A percentile compares a stretch with the other conserved stretches of the same genome.
phyloP scores from a whole-genome alignment of 768 basidiomycete species.

The Suillus paluster region DNA sequence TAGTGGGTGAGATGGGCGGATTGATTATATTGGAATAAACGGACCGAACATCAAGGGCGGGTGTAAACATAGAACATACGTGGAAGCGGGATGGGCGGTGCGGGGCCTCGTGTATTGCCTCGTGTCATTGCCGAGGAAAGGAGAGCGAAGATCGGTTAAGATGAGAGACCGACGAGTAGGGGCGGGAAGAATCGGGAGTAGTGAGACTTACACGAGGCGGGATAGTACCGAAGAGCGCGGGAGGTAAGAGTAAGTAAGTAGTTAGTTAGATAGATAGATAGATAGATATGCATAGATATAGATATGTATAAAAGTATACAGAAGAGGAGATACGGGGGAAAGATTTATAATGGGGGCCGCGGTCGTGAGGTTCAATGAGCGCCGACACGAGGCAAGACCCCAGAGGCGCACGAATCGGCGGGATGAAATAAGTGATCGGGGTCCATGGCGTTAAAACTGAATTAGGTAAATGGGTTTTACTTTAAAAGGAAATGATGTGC shows the following conservation, averaged over 20 bases:
- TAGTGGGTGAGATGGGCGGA: not conserved
- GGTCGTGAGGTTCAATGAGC: conserved; percentile 17
- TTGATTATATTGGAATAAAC: not conserved
- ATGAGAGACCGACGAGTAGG: conserved; percentile 1
- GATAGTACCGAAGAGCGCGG: conserved; percentile 7
- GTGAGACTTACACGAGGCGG: conserved; percentile 4
- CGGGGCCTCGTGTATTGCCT: conserved; percentile 4
- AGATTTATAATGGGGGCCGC: conserved; percentile 1
- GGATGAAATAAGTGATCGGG: conserved; percentile 22
- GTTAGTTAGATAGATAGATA: too few relatives aligned
- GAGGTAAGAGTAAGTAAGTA: not conserved
- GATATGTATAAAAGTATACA: too few relatives aligned
- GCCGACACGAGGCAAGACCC: conserved; percentile 39
- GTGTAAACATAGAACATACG: conserved; percentile 8
- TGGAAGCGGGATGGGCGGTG: conserved; percentile 6
- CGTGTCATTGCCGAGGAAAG: not conserved
- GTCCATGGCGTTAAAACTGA: conserved; percentile 21
- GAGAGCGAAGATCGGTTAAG: not conserved
- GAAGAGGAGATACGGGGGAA: not conserved
- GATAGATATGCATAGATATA: too few relatives aligned
- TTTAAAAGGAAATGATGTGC: conserved; percentile 20
- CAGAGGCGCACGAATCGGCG: conserved; percentile 6
- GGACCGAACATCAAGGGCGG: conserved; percentile 9
- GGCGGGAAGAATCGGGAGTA: conserved; percentile 8
- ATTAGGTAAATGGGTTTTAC: conserved; percentile 17